Evolutionary conservation across 108 stramenopile species (phyloP).

Genomic region (Conticribra guillardii): DNA sequence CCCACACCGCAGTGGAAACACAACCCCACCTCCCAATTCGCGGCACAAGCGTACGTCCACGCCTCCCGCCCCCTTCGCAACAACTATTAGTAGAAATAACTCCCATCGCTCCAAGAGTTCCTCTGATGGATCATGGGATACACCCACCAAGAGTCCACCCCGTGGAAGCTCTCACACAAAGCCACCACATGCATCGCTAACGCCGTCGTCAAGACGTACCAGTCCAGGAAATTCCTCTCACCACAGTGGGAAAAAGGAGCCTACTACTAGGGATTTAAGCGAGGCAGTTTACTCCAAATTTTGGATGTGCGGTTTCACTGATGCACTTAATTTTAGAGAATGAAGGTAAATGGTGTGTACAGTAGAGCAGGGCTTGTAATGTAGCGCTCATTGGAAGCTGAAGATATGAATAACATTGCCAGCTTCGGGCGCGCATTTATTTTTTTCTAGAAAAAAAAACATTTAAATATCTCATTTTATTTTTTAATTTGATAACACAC

Average conservation of each 20-base stretch:
- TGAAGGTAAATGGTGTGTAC: too few relatives aligned
- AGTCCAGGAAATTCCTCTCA: conserved; percentile 4
- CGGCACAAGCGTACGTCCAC: conserved; percentile 27
- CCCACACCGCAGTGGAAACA: conserved; percentile 14
- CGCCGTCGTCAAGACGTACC: conserved; percentile 4
- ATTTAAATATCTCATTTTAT: too few relatives aligned
- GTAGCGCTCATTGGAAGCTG: too few relatives aligned
- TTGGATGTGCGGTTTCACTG: conserved; percentile 57
- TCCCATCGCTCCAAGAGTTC: conserved; percentile 48
- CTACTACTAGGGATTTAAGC: conserved; percentile 16
- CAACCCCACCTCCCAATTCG: conserved; percentile 38
- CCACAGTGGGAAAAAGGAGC: conserved; percentile 5
- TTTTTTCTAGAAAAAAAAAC: too few relatives aligned
- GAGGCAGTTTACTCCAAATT: conserved; percentile 48
- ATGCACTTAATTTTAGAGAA: conserved; percentile 50
- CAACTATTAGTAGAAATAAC: conserved; percentile 18
- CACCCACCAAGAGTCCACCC: conserved; percentile 40
- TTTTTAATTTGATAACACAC: too few relatives aligned
- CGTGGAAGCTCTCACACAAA: conserved; percentile 5
- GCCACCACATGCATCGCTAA: conserved; percentile 24
- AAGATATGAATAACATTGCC: too few relatives aligned
- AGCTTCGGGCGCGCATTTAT: too few relatives aligned
- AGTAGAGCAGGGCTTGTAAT: too few relatives aligned
- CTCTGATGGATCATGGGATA: conserved; percentile 47
- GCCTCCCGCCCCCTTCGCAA: conserved; percentile 15